Percentiles rank a stretch among this genome's conserved stretches.
These are phyloP conservation scores for Mytilinidion resinicola DNA, from an alignment of 495 filamentous ascomycete genomes.

Conservation along the genomic window DNA sequence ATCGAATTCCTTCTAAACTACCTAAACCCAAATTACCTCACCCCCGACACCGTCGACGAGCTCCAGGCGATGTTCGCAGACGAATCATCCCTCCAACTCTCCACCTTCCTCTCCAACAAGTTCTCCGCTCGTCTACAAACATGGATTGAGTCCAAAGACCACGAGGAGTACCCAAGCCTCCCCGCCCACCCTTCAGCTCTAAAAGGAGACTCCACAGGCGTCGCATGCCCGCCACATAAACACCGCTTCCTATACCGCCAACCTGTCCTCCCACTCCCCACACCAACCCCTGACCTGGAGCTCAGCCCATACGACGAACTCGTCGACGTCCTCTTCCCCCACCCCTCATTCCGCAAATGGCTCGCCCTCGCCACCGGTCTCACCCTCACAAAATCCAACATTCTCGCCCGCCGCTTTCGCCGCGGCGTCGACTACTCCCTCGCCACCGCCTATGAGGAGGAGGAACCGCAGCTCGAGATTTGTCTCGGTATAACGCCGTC, in stretches of 20 bases:
- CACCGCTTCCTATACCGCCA: slow-evolving; percentile 85
- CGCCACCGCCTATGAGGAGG: slow-evolving; percentile 70
- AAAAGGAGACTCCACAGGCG: slow-evolving; percentile 40
- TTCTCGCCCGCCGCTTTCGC: slow-evolving; percentile 78
- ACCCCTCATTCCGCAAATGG: slow-evolving; percentile 85
- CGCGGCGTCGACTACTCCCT: slow-evolving; percentile 86
- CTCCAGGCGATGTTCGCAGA: slow-evolving; percentile 72
- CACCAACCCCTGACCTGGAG: slow-evolving; percentile 17
- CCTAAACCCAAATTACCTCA: slow-evolving; percentile 84
- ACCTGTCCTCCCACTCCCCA: slow-evolving; percentile 21
- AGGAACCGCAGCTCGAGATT: slow-evolving; percentile 78
- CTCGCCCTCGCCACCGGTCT: slow-evolving; percentile 71
- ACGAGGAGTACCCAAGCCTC: slow-evolving; percentile 37
- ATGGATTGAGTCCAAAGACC: slow-evolving; percentile 51
- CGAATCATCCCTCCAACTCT: slow-evolving; percentile 72
- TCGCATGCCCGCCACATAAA: slow-evolving; percentile 88
- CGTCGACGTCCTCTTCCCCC: slow-evolving; percentile 71
- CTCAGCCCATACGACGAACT: slow-evolving; percentile 65
- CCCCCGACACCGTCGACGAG: slow-evolving; percentile 82
- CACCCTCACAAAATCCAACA: slow-evolving; percentile 51
- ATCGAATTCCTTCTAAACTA: slow-evolving; percentile 83
- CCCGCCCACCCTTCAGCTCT: slow-evolving; percentile 47
- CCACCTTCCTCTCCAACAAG: slow-evolving; percentile 67
- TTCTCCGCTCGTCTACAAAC: slow-evolving; percentile 62
- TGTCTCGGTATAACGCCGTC: slow-evolving; percentile 79